Evolutionary conservation across 2,329 filamentous ascomycete species (phyloP).

Genomic region (Fusarium sp.): DNA sequence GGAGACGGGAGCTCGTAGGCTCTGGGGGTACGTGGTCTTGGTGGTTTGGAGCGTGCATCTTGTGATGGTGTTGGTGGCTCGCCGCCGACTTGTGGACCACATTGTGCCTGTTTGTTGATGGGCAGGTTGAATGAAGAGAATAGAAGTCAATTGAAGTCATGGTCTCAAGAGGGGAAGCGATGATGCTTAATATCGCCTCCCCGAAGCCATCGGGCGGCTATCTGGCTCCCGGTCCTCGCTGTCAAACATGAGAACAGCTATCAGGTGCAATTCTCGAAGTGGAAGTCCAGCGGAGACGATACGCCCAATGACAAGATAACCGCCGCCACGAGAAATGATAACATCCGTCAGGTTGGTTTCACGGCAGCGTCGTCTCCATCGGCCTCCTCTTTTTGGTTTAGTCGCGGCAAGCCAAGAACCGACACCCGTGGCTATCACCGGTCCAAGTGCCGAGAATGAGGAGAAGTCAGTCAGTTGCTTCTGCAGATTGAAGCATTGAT

Average conservation of each 20-base stretch:
- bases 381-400: constrained; percentile 29
- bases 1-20: constrained; percentile 8
- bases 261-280: not conserved
- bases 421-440: constrained; percentile 11
- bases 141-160: not conserved
- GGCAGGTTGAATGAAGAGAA: not conserved
- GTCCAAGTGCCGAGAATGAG: not conserved
- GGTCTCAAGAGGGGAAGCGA: not conserved
- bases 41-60: not conserved
- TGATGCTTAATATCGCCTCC: not conserved
- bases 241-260: not conserved
- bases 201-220: not conserved
- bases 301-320: constrained; percentile 10
- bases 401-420: not conserved
- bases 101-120: not conserved
- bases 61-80: not conserved
- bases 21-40: accelerated
- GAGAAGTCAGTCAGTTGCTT: not conserved
- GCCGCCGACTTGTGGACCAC: not conserved
- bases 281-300: constrained; percentile 12
- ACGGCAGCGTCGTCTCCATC: constrained; percentile 26
- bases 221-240: not conserved
- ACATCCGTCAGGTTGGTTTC: not conserved
- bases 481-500: not conserved
- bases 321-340: constrained; percentile 8